Evolutionary conservation across 2,329 filamentous ascomycete genomes (phyloP), one percentile per base, ranked within the genome.

Genomic region (Penicillium sp.): DNA sequence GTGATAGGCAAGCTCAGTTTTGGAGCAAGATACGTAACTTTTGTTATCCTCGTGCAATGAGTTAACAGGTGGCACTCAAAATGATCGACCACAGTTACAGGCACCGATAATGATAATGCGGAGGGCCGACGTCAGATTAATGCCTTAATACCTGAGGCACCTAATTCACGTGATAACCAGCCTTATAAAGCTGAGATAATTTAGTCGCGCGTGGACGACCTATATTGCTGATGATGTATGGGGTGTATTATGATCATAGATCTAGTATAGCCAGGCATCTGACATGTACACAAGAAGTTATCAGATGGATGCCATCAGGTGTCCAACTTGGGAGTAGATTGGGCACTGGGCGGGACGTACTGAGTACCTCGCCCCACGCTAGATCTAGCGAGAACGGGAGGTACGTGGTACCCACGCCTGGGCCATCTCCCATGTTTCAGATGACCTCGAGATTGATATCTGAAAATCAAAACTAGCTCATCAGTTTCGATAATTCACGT

Each of bases 91-190:
- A 35, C 24, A 13, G 22, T 49, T 14, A 47, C 55, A 53, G 52
- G 46, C 56, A 55, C 52, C 55, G 46, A 58, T 46, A 57, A 54
- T 57, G 54, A 57, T 52, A 58, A 60, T 56, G 58, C 56, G 51
- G 59, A 62, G 52, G 47, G 35, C 31, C 58, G 60, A 62, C 60
- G 60, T 62, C 60, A 62, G 60, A 52, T 39, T 8, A 26, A 19
- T 50, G 57, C 57, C 59, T 61, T 55, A 39, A 44, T 26, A 14
- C 31, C 22, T 55, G 22, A 51, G 47, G 52, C 37, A 44, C 16
- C 3, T 14, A 27, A 7, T 9, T 1, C 52, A 54, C 52, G 52
- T 54, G 52, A 51, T 27, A 16, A 0, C 0, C 3, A 27, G 33
- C 48, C 8, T 48, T 48, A 31, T 19, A 4, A 42, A 22, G 19